Percentiles rank a stretch among this genome's conserved stretches.
Conservation (phyloP, 768 basidiomycete genomes). For the Leccinellum rugosiceps region DNA sequence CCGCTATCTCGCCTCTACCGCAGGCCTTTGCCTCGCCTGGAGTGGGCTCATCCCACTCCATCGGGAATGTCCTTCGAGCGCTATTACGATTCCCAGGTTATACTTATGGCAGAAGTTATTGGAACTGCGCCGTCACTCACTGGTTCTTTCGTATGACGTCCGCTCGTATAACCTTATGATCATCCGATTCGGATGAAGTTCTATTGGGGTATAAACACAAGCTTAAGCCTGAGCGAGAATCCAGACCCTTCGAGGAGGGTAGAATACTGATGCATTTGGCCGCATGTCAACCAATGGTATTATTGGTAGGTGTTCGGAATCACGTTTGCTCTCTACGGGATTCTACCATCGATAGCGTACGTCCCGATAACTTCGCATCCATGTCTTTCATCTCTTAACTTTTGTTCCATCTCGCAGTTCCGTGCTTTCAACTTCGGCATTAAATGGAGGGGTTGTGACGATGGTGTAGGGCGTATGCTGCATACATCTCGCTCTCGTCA, state of each 20-base stretch:
- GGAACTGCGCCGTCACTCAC: too few species aligned
- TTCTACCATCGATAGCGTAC: constrained; percentile 61
- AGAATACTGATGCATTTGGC: neutral
- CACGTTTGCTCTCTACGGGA: constrained; percentile 63
- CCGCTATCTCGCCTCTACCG: too few species aligned
- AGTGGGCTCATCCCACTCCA: too few species aligned
- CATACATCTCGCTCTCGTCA: constrained; percentile 9
- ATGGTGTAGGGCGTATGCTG: constrained; percentile 41
- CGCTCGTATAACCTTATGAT: too few species aligned
- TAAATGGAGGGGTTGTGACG: constrained; percentile 43
- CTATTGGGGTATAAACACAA: constrained; percentile 34
- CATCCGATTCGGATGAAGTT: constrained; percentile 21
- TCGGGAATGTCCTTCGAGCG: too few species aligned
- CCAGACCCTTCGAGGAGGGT: constrained; percentile 27
- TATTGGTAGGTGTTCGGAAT: constrained; percentile 59
- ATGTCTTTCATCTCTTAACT: neutral
- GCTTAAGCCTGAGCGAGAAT: constrained; percentile 32
- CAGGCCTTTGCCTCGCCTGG: too few species aligned
- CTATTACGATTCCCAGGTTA: too few species aligned
- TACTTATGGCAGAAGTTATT: too few species aligned
- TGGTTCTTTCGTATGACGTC: too few species aligned
- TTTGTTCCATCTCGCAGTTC: constrained; percentile 27
- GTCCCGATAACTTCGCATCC: constrained; percentile 18
- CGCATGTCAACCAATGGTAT: neutral
- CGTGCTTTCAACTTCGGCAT: constrained; percentile 40